phyloP scores from a whole-genome alignment of 257 asterid genomes.

The Ballota nigra region DNA sequence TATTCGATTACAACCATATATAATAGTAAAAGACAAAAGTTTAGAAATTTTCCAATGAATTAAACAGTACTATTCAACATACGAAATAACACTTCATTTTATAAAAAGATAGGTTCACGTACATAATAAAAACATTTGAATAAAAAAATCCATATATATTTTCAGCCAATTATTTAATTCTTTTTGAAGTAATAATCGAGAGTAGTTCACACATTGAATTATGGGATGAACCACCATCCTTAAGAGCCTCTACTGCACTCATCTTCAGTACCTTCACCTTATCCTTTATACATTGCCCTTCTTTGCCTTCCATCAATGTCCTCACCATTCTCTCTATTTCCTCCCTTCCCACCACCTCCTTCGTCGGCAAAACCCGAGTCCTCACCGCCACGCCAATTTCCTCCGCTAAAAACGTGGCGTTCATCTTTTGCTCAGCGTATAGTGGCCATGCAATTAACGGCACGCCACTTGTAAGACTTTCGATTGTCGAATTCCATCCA shows the following conservation, averaged over 20 bases:
- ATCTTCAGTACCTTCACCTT: conserved; percentile 32
- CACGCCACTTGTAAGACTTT: conserved; percentile 44
- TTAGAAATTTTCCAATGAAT: no score
- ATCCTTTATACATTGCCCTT: conserved; percentile 34
- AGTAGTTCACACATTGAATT: conserved; percentile 32
- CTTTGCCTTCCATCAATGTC: conserved; percentile 32
- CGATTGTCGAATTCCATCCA: conserved; percentile 70
- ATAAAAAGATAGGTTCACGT: no score
- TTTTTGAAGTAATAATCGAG: neutral
- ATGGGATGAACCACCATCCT: conserved; percentile 39
- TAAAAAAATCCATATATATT: neutral
- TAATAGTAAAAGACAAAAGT: no score
- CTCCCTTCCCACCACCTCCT: conserved; percentile 45
- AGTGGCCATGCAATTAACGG: conserved; percentile 80
- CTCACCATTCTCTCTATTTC: conserved; percentile 51
- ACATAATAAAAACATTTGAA: neutral
- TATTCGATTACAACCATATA: no score
- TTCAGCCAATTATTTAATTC: neutral
- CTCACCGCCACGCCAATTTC: conserved; percentile 52
- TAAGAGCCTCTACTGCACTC: conserved; percentile 33
- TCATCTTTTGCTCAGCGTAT: conserved; percentile 57
- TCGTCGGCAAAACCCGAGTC: conserved; percentile 38
- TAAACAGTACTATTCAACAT: no score
- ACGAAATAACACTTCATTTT: no score
- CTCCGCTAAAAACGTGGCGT: conserved; percentile 55